These are phyloP conservation scores for Exophiala lecanii-corni DNA, from an alignment of 2,329 filamentous ascomycete genomes.

Conservation along the genomic window DNA sequence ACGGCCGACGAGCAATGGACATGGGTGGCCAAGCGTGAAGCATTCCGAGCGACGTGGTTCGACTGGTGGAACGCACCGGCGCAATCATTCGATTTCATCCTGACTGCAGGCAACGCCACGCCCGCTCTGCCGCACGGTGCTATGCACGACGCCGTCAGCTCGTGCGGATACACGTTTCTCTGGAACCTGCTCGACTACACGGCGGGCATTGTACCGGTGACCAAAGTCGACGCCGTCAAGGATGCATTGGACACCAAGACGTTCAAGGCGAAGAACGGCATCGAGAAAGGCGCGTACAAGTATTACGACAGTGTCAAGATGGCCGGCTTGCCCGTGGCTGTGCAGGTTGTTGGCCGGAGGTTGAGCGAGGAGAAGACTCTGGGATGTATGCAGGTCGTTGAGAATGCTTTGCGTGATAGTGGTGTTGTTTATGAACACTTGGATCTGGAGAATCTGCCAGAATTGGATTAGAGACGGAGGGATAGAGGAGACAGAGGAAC, in stretches of 20 bases:
- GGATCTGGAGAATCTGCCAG: slow-evolving; percentile 35
- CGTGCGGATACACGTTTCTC: slow-evolving; percentile 88
- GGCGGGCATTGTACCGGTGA: slow-evolving; percentile 76
- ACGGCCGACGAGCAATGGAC: slow-evolving; percentile 76
- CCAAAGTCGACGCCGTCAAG: slow-evolving; percentile 71
- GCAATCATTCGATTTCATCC: slow-evolving; percentile 71
- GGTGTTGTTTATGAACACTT: slow-evolving; percentile 49
- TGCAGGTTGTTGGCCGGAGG: slow-evolving; percentile 75
- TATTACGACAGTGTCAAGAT: slow-evolving; percentile 77
- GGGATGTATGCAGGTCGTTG: slow-evolving; percentile 71
- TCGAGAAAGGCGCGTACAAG: slow-evolving; percentile 78
- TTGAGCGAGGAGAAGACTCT: slow-evolving; percentile 86
- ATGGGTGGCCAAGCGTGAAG: slow-evolving; percentile 70
- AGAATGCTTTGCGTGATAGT: slow-evolving; percentile 62
- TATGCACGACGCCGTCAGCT: slow-evolving; percentile 79
- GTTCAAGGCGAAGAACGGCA: slow-evolving; percentile 61
- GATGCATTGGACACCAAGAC: slow-evolving; percentile 51
- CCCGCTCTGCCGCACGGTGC: slow-evolving; percentile 81
- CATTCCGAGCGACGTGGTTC: slow-evolving; percentile 73
- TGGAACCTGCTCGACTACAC: slow-evolving; percentile 93
- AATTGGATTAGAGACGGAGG: too few species aligned
- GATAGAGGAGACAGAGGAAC: too few species aligned
- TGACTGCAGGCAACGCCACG: slow-evolving; percentile 84
- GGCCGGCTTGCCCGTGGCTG: slow-evolving; percentile 80
- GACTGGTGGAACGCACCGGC: slow-evolving; percentile 72